These are phyloP conservation scores for Ustilago loliicola DNA, from an alignment of 1,284 basidiomycete species.

Conservation along the genomic window DNA sequence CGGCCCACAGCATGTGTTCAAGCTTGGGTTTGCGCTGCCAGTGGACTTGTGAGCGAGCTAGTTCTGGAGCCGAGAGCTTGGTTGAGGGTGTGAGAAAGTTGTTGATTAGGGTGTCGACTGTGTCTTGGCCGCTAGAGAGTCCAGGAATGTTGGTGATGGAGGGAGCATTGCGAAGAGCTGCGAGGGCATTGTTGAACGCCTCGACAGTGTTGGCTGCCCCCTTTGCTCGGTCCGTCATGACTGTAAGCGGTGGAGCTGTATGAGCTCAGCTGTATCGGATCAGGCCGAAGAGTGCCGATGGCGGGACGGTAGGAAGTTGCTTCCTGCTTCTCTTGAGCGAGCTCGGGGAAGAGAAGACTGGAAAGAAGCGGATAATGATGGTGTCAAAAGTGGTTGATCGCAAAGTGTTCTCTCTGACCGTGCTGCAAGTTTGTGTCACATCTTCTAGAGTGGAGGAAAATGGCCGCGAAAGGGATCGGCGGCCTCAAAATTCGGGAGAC, in stretches of 20 bases:
- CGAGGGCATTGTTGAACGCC: slow-evolving; percentile 34
- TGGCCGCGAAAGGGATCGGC: not conserved
- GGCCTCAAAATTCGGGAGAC: slow-evolving; percentile 14
- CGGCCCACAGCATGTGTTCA: slow-evolving; percentile 57
- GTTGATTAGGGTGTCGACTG: slow-evolving; percentile 26
- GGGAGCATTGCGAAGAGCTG: slow-evolving; percentile 17
- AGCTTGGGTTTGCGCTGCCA: slow-evolving; percentile 51
- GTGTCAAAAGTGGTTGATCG: not conserved
- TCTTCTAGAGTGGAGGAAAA: slow-evolving; percentile 22
- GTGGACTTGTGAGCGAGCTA: slow-evolving; percentile 41
- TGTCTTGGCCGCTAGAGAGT: slow-evolving; percentile 10
- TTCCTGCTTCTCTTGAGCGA: not conserved
- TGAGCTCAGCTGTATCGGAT: not conserved
- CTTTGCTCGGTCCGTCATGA: slow-evolving; percentile 18
- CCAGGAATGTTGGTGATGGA: not conserved
- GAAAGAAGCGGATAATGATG: not conserved
- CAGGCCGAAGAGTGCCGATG: not conserved
- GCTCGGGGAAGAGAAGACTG: not conserved
- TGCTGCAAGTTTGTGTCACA: slow-evolving; percentile 28
- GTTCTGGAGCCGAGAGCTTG: slow-evolving; percentile 26
- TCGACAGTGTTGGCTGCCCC: slow-evolving; percentile 18
- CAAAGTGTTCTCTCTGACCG: not conserved
- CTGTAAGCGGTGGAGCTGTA: not conserved
- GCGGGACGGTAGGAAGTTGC: too few species aligned
- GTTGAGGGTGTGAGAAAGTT: slow-evolving; percentile 37